A percentile compares a stretch with the other conserved stretches of the same genome.
Evolutionary conservation across 345 rosid genomes (phyloP).

Genomic region (Eucalyptus curtisii): DNA sequence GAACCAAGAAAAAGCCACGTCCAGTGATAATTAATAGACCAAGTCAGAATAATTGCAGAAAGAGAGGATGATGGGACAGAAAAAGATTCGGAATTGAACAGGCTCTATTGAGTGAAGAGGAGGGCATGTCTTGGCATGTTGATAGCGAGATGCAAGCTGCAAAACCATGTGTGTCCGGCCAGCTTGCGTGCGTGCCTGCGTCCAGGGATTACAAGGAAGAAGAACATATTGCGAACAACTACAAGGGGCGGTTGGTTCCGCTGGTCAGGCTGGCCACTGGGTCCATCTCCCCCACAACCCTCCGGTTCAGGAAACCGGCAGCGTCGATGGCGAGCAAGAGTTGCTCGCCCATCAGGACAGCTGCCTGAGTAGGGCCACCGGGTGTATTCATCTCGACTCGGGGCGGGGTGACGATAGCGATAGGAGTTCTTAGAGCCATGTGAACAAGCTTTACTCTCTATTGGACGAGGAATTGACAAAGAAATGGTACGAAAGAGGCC

Average conservation of each 20-base stretch:
- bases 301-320: neutral
- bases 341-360: neutral
- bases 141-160: neutral
- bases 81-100: neutral
- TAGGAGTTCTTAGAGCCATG: neutral
- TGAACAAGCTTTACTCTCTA: neutral
- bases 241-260: neutral
- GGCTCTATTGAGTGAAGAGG: neutral
- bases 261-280: neutral
- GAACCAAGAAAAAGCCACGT: neutral
- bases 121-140: neutral
- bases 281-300: neutral
- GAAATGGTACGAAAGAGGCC: constrained; percentile 2
- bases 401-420: neutral
- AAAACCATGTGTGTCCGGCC: neutral
- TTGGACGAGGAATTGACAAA: neutral
- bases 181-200: neutral
- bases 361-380: neutral
- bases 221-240: fast-evolving
- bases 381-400: neutral
- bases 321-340: neutral
- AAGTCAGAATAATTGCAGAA: neutral
- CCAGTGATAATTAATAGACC: neutral
- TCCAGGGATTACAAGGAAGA: neutral
- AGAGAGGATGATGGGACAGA: neutral